phyloP scores from a whole-genome alignment of 2,329 filamentous ascomycete species.

The Alternaria alternata region DNA sequence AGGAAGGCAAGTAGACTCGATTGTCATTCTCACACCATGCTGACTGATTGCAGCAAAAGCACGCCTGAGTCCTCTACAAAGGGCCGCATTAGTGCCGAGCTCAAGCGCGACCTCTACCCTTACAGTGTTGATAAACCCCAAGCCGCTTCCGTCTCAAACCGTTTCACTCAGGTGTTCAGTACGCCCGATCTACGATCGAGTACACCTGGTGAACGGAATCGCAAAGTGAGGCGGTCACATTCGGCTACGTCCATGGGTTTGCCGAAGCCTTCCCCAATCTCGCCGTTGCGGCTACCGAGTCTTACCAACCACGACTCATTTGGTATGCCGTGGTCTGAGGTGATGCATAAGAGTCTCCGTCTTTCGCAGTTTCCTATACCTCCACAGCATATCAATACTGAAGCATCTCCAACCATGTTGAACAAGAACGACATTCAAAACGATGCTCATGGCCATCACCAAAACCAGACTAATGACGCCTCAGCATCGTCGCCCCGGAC shows the following conservation, averaged over 20 bases:
- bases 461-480: background rate
- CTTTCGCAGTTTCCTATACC: slow-evolving; percentile 39
- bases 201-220: slow-evolving; percentile 22
- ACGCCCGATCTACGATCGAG: slow-evolving; percentile 40
- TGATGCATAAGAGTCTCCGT: slow-evolving; percentile 41
- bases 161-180: slow-evolving; percentile 39
- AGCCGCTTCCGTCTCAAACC: slow-evolving; percentile 23
- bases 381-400: slow-evolving; percentile 19
- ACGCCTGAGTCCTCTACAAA: slow-evolving; percentile 37
- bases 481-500: background rate
- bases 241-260: slow-evolving; percentile 40
- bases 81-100: slow-evolving; percentile 16
- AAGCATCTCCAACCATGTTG: slow-evolving; percentile 20
- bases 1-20: slow-evolving; percentile 29
- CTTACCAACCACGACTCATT: slow-evolving; percentile 32
- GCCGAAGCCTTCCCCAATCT: slow-evolving; percentile 31
- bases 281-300: slow-evolving; percentile 41
- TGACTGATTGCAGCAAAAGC: slow-evolving; percentile 34
- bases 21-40: background rate
- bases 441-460: background rate
- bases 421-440: background rate
- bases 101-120: slow-evolving; percentile 21
- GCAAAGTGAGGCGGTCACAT: slow-evolving; percentile 40
- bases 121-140: slow-evolving; percentile 35
- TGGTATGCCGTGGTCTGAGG: slow-evolving; percentile 38